These are phyloP conservation scores for Escallonia herrerae DNA, from an alignment of 129 eudicot genomes.

Conservation along the genomic window DNA sequence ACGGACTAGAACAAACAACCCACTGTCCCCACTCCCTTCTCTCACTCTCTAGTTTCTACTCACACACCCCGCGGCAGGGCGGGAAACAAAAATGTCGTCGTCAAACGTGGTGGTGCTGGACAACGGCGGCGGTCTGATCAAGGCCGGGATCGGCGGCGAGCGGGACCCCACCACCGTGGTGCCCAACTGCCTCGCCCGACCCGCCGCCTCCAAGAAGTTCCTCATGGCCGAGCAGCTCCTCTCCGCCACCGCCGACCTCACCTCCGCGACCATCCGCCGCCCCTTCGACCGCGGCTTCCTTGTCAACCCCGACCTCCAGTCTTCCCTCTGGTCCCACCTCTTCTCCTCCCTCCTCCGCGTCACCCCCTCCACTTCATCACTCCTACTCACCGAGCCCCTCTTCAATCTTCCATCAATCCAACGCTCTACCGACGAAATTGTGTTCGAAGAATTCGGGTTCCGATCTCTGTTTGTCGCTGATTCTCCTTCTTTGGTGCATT, in stretches of 20 bases:
- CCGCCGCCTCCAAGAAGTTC: constrained; percentile 65
- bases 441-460: constrained; percentile 80
- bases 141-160: constrained; percentile 85
- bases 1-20: too few relatives aligned
- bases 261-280: constrained; percentile 93
- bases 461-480: constrained; percentile 51
- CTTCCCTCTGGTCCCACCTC: constrained; percentile 82
- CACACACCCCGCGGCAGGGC: neutral
- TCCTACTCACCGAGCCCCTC: constrained; percentile 69
- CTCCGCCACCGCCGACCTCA: constrained; percentile 63
- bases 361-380: constrained; percentile 55
- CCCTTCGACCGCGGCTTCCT: constrained; percentile 96
- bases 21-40: too few relatives aligned
- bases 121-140: constrained; percentile 91
- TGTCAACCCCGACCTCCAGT: constrained; percentile 80
- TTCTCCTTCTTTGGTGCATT: constrained; percentile 61
- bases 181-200: constrained; percentile 83
- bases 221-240: constrained; percentile 57
- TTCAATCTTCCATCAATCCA: constrained; percentile 63
- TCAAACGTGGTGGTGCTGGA: constrained; percentile 76
- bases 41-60: neutral
- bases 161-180: constrained; percentile 67
- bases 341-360: constrained; percentile 49
- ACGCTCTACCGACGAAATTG: constrained; percentile 54
- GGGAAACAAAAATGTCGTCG: constrained; percentile 16